These are phyloP conservation scores for Gynochthodes officinalis DNA, from an alignment of 257 asterid species.

Conservation along the genomic window DNA sequence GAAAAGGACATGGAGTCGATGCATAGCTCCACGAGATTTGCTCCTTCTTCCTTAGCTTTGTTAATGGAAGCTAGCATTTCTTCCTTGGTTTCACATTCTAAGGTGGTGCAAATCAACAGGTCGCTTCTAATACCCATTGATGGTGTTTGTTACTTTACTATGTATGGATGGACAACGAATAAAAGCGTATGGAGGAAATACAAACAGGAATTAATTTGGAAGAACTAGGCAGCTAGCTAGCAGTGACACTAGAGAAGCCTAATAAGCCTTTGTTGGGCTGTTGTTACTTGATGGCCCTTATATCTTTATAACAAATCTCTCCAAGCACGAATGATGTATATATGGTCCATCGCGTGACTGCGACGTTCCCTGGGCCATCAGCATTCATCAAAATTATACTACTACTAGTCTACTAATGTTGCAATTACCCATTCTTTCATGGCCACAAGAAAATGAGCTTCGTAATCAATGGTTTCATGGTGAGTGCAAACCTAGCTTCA, in stretches of 20 bases:
- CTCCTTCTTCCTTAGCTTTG: conserved; percentile 56
- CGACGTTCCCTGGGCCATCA: background rate
- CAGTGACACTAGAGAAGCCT: background rate
- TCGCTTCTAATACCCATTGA: conserved; percentile 41
- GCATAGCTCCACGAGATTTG: conserved; percentile 56
- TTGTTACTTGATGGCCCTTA: too few relatives aligned
- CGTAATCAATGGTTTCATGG: too few relatives aligned
- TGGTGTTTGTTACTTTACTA: too few relatives aligned
- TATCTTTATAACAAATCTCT: too few relatives aligned
- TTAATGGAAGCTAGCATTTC: conserved; percentile 41
- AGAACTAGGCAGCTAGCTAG: background rate
- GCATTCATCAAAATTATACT: background rate
- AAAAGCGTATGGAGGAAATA: too few relatives aligned
- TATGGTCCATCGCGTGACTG: background rate
- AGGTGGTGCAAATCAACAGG: conserved; percentile 34
- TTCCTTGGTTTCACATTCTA: conserved; percentile 45
- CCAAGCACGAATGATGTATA: too few relatives aligned
- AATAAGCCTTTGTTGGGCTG: too few relatives aligned
- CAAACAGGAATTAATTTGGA: too few relatives aligned
- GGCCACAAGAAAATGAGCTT: conserved; percentile 4
- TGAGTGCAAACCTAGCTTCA: too few relatives aligned
- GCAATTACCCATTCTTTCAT: too few relatives aligned
- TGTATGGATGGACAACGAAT: too few relatives aligned
- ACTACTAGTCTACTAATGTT: too few relatives aligned
- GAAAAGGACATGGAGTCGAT: conserved; percentile 41